Evolutionary conservation across 148 eudicot genomes (phyloP), one percentile per base, ranked within the genome.

Genomic region (Euryodendron excelsum): DNA sequence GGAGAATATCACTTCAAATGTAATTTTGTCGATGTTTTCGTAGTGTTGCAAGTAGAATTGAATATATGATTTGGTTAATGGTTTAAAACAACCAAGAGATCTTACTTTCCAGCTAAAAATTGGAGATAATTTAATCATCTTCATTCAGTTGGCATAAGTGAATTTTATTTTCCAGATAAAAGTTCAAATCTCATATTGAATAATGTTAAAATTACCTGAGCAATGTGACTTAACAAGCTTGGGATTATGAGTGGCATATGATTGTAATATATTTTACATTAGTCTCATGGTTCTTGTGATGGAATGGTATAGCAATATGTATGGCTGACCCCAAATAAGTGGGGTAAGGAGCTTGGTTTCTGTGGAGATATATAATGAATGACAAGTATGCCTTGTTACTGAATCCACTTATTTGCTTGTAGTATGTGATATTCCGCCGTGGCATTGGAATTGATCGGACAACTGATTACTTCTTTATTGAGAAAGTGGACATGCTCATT

Each of bases 391-490:
- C 45, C 36, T 31, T 52, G 30, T 75, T 36, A 68, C 52, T 33
- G 33, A 58, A 39, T 41, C 69, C 18, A 59, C 62, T 3, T 21
- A 27, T 78, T 69, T 63, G 45, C 78, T 76, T 80, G 67, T 79
- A 93, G 99, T 93, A 93, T 63, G 79, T 96, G 36, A 96, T 96
- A 84, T 93, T 96, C 64, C 90, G 99, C 10, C 98, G 98, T 77
- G 99, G 99, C 83, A 92, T 92, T 87, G 99, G 99, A 77, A 86
- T 93, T 82, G 99, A 96, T 82, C 86, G 81, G 72, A 96, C 99
- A 23, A 89, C 89, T 62, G 93, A 90, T 78, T 93, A 77, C 88
- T 96, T 96, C 85, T 75, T 96, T 86, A 84, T 93, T 97, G 99
- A 96, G 88, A 96, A 96, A 85, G 89, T 93, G 77, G 99, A 96